phyloP scores from a whole-genome alignment of 805 yeast genomes.

The Kazachstania bromeliacearum region DNA sequence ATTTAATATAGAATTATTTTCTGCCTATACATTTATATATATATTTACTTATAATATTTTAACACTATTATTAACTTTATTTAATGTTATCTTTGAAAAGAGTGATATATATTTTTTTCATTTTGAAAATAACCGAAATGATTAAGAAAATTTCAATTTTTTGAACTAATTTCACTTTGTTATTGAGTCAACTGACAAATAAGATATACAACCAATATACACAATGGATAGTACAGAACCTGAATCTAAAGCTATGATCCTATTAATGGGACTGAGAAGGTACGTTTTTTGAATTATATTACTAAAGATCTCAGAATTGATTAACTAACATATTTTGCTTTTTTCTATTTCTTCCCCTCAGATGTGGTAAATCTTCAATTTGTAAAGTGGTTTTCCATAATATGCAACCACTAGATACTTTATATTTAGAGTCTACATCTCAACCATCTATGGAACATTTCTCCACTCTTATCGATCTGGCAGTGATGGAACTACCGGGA shows the following conservation, averaged over 20 bases:
- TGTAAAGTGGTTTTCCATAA: constrained; percentile 93
- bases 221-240: constrained; percentile 8
- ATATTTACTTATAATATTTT: too few species aligned
- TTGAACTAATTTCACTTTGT: too few species aligned
- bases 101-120: too few species aligned
- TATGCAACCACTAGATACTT: constrained; percentile 90
- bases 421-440: constrained; percentile 82
- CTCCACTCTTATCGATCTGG: constrained; percentile 72
- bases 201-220: neutral
- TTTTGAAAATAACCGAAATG: too few species aligned
- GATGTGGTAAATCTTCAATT: constrained; percentile 91
- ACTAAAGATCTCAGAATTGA: too few species aligned
- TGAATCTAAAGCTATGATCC: constrained; percentile 67
- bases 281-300: too few species aligned
- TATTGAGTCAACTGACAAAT: neutral
- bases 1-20: too few species aligned
- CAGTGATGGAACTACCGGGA: constrained; percentile 92
- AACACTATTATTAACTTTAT: too few species aligned
- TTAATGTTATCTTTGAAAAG: too few species aligned
- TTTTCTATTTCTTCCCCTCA: constrained; percentile 6
- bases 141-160: too few species aligned
- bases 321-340: constrained; percentile 1
- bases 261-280: constrained; percentile 79
- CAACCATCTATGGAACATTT: constrained; percentile 82
- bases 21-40: too few species aligned